phyloP scores from a whole-genome alignment of 129 eudicot genomes.

The Arctium lappa region DNA sequence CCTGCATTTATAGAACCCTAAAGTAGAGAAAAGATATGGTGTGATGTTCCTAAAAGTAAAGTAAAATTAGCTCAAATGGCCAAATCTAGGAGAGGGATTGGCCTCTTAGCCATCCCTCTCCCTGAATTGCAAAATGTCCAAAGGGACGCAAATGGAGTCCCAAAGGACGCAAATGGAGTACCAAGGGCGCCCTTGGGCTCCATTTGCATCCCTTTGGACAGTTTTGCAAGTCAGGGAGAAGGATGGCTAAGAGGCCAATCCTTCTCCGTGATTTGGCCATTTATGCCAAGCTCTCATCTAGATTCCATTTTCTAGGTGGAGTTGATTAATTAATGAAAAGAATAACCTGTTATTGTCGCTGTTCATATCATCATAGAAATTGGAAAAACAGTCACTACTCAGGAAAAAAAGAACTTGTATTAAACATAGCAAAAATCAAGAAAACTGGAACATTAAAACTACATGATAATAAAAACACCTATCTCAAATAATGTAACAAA shows the following conservation, averaged over 20 bases:
- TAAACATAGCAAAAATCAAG: neutral
- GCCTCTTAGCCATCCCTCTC: no score
- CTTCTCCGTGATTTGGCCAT: no score
- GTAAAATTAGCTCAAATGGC: no score
- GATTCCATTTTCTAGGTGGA: neutral
- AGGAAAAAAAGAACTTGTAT: neutral
- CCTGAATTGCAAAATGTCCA: no score
- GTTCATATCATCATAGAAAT: neutral
- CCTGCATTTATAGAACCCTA: constrained; percentile 1
- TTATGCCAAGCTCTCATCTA: no score
- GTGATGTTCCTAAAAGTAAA: neutral
- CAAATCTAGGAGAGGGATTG: no score
- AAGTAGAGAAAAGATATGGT: neutral
- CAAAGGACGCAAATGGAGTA: no score
- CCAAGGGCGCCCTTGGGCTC: no score
- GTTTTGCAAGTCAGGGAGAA: no score
- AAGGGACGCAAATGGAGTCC: no score
- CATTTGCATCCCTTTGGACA: no score
- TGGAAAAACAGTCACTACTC: neutral
- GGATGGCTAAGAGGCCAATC: no score
- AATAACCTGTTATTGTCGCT: neutral
- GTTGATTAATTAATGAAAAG: neutral
- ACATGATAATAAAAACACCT: neutral
- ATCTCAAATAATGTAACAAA: neutral
- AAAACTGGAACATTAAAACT: neutral